These are phyloP conservation scores for Boletus subparvulus DNA, from an alignment of 768 basidiomycete genomes.

Conservation along the genomic window DNA sequence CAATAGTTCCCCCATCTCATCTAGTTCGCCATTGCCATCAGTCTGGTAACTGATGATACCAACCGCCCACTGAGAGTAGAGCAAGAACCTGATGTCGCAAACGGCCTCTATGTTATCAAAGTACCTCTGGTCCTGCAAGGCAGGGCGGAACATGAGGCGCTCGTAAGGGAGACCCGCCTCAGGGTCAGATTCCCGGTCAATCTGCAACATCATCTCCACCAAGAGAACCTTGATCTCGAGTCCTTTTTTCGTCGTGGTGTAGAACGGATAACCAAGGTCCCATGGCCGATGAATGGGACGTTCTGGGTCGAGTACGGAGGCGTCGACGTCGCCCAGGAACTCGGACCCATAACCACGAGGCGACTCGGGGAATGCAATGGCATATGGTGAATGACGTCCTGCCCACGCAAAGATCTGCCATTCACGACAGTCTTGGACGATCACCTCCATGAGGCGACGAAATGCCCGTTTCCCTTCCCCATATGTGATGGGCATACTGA, in stretches of 20 bases:
- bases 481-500: conserved; percentile 7
- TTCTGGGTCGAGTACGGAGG: neutral
- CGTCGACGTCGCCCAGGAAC: neutral
- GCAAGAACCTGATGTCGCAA: conserved; percentile 4
- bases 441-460: conserved; percentile 7
- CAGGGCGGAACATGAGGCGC: neutral
- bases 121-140: neutral
- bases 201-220: conserved; percentile 8
- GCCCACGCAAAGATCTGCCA: conserved; percentile 12
- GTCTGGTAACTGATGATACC: conserved; percentile 10
- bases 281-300: conserved; percentile 9
- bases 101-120: neutral
- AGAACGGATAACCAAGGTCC: conserved; percentile 6
- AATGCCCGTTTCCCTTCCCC: conserved; percentile 12
- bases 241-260: conserved; percentile 1
- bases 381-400: conserved; percentile 5
- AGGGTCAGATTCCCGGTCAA: neutral
- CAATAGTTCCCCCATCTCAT: neutral
- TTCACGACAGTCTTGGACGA: conserved; percentile 7
- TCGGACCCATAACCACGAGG: neutral
- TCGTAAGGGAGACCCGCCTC: neutral
- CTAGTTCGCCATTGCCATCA: neutral
- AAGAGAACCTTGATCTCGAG: conserved; percentile 7
- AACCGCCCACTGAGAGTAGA: conserved; percentile 5
- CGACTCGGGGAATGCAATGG: conserved; percentile 5